These are phyloP conservation scores for Beauveria sp. DNA, from an alignment of 2,329 filamentous ascomycete species.

Conservation along the genomic window DNA sequence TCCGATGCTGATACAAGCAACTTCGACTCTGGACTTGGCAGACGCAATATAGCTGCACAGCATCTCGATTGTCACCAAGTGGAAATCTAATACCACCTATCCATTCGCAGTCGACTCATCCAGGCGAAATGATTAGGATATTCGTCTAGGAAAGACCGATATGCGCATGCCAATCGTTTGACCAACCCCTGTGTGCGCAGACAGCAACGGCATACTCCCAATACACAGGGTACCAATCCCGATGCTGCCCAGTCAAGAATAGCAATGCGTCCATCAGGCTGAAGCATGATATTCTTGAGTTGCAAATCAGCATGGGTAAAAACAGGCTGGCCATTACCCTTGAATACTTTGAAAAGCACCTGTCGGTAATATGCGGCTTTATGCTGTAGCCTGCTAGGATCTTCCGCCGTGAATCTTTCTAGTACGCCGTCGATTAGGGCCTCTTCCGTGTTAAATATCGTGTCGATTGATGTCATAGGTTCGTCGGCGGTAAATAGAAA, in stretches of 20 bases:
- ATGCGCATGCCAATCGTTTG: slow-evolving; percentile 4
- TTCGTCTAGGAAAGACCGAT: slow-evolving; percentile 2
- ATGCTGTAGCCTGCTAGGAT: neutral
- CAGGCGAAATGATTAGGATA: slow-evolving; percentile 2
- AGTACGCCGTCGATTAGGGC: neutral
- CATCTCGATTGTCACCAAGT: too few species aligned
- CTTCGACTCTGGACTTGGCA: too few species aligned
- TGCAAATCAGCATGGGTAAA: slow-evolving; percentile 8
- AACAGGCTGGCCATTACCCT: neutral
- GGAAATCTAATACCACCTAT: neutral
- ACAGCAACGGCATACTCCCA: slow-evolving; percentile 8
- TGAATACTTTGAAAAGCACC: neutral
- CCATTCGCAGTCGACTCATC: slow-evolving; percentile 4
- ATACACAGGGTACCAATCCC: slow-evolving; percentile 5
- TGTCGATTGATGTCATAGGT: slow-evolving; percentile 1
- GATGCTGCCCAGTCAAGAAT: slow-evolving; percentile 7
- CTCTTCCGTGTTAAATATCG: slow-evolving; percentile 9
- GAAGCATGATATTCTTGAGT: slow-evolving; percentile 3
- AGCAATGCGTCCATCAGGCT: neutral
- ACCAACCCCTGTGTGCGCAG: neutral
- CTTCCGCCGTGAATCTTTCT: slow-evolving; percentile 4
- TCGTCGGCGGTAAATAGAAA: slow-evolving; percentile 11
- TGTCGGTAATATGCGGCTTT: slow-evolving; percentile 8
- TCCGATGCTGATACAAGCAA: too few species aligned
- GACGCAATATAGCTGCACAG: too few species aligned